These are phyloP conservation scores for Solanum aculeatissimum DNA, from an alignment of 305 asterid genomes.

Conservation along the genomic window DNA sequence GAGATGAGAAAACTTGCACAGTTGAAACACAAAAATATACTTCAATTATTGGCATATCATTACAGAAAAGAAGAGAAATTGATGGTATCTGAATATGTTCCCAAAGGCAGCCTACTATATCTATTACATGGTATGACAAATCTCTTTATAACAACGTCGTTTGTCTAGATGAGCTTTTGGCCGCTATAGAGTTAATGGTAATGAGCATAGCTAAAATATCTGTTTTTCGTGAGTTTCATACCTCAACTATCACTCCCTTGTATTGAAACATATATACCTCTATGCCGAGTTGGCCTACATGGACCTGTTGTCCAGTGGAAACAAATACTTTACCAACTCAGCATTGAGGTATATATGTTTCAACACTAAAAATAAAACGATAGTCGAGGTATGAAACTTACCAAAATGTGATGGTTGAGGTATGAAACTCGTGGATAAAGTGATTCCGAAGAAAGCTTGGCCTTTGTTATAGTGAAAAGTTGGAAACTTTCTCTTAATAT, in stretches of 20 bases:
- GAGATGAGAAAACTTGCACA: conserved; percentile 55
- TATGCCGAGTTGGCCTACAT: neutral
- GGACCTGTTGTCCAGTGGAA: neutral
- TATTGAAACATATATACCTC: neutral
- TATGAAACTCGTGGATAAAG: neutral
- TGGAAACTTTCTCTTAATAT: too few species aligned
- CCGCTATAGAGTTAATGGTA: neutral
- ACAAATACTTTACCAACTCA: neutral
- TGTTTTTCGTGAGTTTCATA: neutral
- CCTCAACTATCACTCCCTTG: neutral
- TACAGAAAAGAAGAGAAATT: conserved; percentile 84
- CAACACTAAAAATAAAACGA: neutral
- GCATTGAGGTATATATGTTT: neutral
- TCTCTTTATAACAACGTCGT: neutral
- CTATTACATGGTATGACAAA: conserved; percentile 55
- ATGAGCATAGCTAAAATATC: neutral
- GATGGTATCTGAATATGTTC: conserved; percentile 48
- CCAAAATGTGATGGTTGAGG: neutral
- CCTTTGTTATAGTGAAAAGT: neutral
- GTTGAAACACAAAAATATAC: conserved; percentile 45
- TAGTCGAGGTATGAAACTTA: neutral
- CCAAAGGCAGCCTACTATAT: conserved; percentile 65
- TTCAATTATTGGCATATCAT: conserved; percentile 84
- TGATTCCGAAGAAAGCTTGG: neutral
- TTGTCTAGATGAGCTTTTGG: neutral